phyloP scores from a whole-genome alignment of 2,329 filamentous ascomycete genomes.

The Mycosphaerella sp. region DNA sequence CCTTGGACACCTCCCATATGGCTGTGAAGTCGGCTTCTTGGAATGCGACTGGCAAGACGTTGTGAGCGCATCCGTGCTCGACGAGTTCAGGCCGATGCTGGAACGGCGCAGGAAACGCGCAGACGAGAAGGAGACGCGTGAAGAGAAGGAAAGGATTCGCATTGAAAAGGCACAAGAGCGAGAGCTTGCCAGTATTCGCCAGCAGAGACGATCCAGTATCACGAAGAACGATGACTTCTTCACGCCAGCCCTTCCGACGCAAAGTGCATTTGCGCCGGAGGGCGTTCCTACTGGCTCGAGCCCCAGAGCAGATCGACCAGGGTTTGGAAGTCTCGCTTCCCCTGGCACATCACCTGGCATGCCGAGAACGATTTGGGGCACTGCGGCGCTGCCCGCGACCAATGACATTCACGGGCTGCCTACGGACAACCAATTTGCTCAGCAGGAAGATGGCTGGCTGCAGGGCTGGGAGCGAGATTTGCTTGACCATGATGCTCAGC shows the following conservation, averaged over 20 bases:
- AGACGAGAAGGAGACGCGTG: slow-evolving; percentile 72
- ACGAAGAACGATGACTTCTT: slow-evolving; percentile 37
- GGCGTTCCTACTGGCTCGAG: slow-evolving; percentile 35
- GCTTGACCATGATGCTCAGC: slow-evolving; percentile 55
- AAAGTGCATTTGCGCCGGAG: slow-evolving; percentile 29
- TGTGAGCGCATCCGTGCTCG: slow-evolving; percentile 67
- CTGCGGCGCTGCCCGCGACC: slow-evolving; percentile 57
- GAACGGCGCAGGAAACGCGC: slow-evolving; percentile 69
- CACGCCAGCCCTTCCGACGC: slow-evolving; percentile 23
- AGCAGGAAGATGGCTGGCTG: slow-evolving; percentile 73
- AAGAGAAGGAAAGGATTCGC: slow-evolving; percentile 76
- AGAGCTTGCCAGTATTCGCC: slow-evolving; percentile 59
- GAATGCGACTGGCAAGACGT: slow-evolving; percentile 96
- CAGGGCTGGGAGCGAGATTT: slow-evolving; percentile 76
- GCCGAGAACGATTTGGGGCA: slow-evolving; percentile 88
- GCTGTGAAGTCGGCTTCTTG: slow-evolving; percentile 84
- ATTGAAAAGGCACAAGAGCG: slow-evolving; percentile 74
- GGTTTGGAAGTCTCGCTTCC: slow-evolving; percentile 63
- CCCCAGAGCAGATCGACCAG: slow-evolving; percentile 51
- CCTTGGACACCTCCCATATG: slow-evolving; percentile 74
- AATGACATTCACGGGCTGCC: slow-evolving; percentile 42
- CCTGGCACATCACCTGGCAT: slow-evolving; percentile 75
- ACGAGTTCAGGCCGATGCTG: slow-evolving; percentile 68
- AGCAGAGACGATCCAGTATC: slow-evolving; percentile 51
- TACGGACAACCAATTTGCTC: slow-evolving; percentile 34